A percentile compares a stretch with the other conserved stretches of the same genome.
phyloP scores from a whole-genome alignment of 768 basidiomycete genomes.

The Cystofilobasidium capitatum region DNA sequence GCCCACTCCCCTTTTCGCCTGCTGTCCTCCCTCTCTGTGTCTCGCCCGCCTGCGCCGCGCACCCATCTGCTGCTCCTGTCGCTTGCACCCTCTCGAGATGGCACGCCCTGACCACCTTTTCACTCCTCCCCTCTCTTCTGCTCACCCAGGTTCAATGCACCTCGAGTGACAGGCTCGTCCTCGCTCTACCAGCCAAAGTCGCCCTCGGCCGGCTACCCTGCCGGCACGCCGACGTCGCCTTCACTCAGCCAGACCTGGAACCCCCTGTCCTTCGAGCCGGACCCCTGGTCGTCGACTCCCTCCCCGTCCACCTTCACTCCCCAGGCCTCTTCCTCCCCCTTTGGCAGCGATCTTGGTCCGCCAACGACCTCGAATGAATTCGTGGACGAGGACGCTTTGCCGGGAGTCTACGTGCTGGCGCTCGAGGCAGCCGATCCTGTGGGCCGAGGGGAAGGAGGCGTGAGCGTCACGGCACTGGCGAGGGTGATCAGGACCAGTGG shows the following conservation, averaged over 20 bases:
- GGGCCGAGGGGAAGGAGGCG: slow-evolving; percentile 13
- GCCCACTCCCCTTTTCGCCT: no score
- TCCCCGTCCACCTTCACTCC: slow-evolving; percentile 12
- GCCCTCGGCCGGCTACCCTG: neutral
- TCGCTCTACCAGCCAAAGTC: slow-evolving; percentile 6
- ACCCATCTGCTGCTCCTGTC: no score
- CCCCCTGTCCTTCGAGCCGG: slow-evolving; percentile 22
- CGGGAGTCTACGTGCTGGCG: slow-evolving; percentile 10
- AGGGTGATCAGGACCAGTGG: slow-evolving; percentile 1
- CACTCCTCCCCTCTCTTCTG: neutral
- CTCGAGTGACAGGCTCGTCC: neutral
- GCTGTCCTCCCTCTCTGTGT: no score
- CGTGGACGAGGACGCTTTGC: slow-evolving; percentile 8
- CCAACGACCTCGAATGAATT: neutral
- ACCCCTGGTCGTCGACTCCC: slow-evolving; percentile 14
- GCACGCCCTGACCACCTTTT: neutral
- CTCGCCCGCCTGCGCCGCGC: no score
- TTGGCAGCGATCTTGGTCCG: neutral
- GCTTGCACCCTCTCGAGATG: neutral
- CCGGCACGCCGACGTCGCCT: neutral
- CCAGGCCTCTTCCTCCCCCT: neutral
- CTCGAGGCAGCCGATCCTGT: slow-evolving; percentile 21
- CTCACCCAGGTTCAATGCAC: slow-evolving; percentile 22
- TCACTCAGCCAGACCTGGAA: slow-evolving; percentile 8
- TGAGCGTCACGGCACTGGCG: neutral